Evolutionary conservation across 768 basidiomycete genomes (phyloP), one percentile per base, ranked within the genome.

Genomic region (Lepiota brunneoincarnata): DNA sequence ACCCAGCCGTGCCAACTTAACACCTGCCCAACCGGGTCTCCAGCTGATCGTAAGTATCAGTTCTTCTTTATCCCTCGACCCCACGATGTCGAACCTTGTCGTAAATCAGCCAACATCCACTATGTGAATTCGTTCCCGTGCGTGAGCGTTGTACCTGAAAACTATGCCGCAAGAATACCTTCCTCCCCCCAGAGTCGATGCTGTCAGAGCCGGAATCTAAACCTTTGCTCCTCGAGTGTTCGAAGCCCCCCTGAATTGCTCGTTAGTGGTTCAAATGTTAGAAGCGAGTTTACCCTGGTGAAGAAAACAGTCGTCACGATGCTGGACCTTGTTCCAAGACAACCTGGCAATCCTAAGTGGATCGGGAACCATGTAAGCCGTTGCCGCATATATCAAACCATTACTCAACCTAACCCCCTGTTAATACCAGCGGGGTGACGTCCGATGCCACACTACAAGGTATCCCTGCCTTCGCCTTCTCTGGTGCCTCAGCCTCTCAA

Each of bases 391-490:
- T 12, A 24, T 40, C 5, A 17, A 34, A 4, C 34, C 44, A 2
- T 23, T 37, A 21, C 23, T 6, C n/a, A 18, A 41, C 17, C 11
- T 51, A 41, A 41, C 20, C 50, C 15, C 39, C 9, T 35, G 40
- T 21, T n/a, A 10, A 18, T n/a, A 36, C 15, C 53, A 81, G 79
- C 17, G 78, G 78, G 5, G 80, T 79, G 1, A 78, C 80, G 0
- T 69, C 69, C 12, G 77, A 78, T 62, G 76, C 79, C 3, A 74
- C 78, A 0, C 59, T 70, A 39, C 70, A 76, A 59, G 80, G 80
- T 28, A 69, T 81, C 14, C 78, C 80, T 1, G 73, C 79, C 1
- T 69, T 74, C 31, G 79, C 80, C 0, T 80, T 79, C 66, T 80
- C 77, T 10, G 66, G 67, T 9, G 59, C 60, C 14, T 67, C 71